A percentile compares a stretch with the other conserved stretches of the same genome.
Conservation (phyloP, 129 eudicot genomes). For the Saussurea involucrata region DNA sequence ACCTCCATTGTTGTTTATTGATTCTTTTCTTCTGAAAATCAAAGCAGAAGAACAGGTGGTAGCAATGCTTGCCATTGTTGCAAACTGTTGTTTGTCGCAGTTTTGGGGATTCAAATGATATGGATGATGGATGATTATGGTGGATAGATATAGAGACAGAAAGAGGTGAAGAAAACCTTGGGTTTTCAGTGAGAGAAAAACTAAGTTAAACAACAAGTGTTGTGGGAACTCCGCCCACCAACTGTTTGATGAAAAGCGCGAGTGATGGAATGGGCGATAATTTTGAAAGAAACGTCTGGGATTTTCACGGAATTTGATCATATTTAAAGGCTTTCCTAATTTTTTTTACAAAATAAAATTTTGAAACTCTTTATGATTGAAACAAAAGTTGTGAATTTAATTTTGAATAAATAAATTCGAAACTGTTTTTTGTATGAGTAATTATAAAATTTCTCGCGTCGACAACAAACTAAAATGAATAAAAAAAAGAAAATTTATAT, state of each 20-base stretch:
- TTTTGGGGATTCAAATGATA: not conserved
- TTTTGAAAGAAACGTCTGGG: not conserved
- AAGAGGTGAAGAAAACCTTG: slow-evolving; percentile 15
- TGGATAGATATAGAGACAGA: slow-evolving; percentile 19
- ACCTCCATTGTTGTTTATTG: slow-evolving; percentile 33
- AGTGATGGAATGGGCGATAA: slow-evolving; percentile 22
- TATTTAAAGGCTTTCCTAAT: no score
- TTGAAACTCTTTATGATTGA: no score
- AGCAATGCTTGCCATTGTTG: slow-evolving; percentile 53
- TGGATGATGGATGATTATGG: not conserved
- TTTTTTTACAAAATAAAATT: no score
- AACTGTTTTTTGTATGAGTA: no score
- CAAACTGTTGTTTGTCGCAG: not conserved
- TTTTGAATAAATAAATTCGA: no score
- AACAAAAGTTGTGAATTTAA: no score
- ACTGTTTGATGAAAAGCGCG: slow-evolving; percentile 1
- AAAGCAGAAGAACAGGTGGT: slow-evolving; percentile 55
- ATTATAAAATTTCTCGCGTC: no score
- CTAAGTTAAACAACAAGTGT: slow-evolving; percentile 4
- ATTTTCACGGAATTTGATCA: not conserved
- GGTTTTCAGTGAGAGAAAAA: slow-evolving; percentile 30
- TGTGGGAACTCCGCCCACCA: slow-evolving; percentile 27
- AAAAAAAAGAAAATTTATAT: no score
- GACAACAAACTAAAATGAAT: no score
- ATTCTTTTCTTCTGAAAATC: slow-evolving; percentile 35